Percentiles rank a stretch among this genome's conserved stretches.
These are phyloP conservation scores for Rhizopus sp. DNA, from an alignment of 371 early-diverging fungal genomes.

Conservation along the genomic window DNA sequence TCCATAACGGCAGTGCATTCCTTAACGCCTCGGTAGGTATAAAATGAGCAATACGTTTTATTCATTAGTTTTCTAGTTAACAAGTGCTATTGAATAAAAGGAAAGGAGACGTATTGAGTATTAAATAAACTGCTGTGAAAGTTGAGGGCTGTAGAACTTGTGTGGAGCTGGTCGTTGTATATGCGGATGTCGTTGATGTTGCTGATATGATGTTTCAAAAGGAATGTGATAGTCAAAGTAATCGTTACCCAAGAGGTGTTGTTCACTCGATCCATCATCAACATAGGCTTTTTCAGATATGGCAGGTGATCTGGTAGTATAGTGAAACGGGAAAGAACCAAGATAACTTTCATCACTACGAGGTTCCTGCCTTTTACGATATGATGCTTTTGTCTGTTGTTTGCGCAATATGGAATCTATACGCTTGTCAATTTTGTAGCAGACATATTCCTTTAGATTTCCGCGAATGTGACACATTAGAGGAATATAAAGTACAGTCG, in stretches of 20 bases:
- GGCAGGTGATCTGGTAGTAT: background rate
- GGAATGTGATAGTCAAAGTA: background rate
- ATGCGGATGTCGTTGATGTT: too few relatives aligned
- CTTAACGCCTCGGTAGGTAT: too few relatives aligned
- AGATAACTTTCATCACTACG: background rate
- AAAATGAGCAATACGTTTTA: too few relatives aligned
- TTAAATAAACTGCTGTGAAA: too few relatives aligned
- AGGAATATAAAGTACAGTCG: conserved; percentile 79
- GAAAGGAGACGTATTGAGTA: too few relatives aligned
- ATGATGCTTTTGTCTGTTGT: background rate
- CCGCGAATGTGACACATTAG: conserved; percentile 80
- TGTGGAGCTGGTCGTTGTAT: too few relatives aligned
- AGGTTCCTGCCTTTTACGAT: background rate
- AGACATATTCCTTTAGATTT: conserved; percentile 90
- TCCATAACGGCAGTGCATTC: too few relatives aligned
- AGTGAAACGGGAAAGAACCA: background rate
- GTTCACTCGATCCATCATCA: background rate
- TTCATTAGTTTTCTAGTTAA: too few relatives aligned
- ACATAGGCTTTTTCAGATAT: background rate
- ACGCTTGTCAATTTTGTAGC: conserved; percentile 89
- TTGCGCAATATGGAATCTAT: conserved; percentile 9
- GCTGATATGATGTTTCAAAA: too few relatives aligned
- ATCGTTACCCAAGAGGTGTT: background rate
- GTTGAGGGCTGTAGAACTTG: too few relatives aligned
- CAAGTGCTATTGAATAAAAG: too few relatives aligned